Conservation (phyloP, 2,329 filamentous ascomycete species). For the Ceratocystis colombiana region DNA sequence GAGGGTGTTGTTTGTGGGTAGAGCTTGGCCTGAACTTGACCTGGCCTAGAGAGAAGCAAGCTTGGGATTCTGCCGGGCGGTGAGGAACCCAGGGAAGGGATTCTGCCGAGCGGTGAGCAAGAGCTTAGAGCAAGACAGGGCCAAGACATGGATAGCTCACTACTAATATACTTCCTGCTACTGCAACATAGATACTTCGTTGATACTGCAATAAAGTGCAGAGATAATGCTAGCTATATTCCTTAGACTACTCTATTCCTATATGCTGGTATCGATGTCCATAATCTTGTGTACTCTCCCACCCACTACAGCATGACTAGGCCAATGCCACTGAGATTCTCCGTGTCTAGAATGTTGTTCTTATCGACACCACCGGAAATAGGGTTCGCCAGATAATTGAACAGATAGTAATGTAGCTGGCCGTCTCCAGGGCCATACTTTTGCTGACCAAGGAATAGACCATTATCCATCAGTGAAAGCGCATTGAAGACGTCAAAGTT, state of each 20-base stretch:
- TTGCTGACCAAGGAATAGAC: constrained; percentile 81
- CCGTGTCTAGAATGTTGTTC: constrained; percentile 66
- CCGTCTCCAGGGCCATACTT: constrained; percentile 94
- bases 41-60: background rate
- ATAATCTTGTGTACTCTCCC: no score
- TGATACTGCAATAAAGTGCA: no score
- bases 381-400: constrained; percentile 87
- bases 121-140: background rate
- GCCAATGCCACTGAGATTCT: constrained; percentile 74
- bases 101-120: background rate
- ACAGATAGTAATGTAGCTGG: constrained; percentile 91
- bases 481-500: constrained; percentile 97
- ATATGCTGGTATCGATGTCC: no score
- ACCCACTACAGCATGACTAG: constrained; percentile 59
- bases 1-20: background rate
- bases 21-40: background rate
- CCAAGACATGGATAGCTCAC: background rate
- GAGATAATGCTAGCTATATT: no score
- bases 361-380: constrained; percentile 76
- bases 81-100: constrained; percentile 3
- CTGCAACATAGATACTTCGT: no score
- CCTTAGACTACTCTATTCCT: no score
- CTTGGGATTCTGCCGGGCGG: constrained; percentile 26
- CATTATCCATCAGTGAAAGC: constrained; percentile 86
- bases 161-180: no score